Conservation (phyloP, 2,329 filamentous ascomycete genomes). For the Massarina eburnea region DNA sequence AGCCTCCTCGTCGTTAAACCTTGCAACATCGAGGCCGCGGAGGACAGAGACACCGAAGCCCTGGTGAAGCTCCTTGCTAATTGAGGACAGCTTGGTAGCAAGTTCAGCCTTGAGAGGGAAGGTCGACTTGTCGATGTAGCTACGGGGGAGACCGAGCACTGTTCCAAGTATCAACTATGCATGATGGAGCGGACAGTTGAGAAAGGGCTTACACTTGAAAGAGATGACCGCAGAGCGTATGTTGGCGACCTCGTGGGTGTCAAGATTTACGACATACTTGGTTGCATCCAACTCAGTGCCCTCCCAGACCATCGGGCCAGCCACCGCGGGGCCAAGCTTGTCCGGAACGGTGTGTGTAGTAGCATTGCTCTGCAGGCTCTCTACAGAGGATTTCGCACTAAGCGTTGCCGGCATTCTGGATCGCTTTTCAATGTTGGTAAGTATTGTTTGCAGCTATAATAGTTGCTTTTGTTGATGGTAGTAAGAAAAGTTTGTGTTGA, state of each 20-base stretch:
- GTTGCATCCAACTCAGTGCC: constrained; percentile 26
- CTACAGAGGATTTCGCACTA: constrained; percentile 32
- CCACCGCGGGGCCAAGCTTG: constrained; percentile 28
- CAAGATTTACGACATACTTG: constrained; percentile 32
- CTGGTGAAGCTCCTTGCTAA: constrained; percentile 33
- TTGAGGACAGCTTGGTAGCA: constrained; percentile 22
- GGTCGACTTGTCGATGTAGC: constrained; percentile 22
- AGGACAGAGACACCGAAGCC: constrained; percentile 34
- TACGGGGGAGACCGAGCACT: constrained; percentile 23
- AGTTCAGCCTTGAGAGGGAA: constrained; percentile 30
- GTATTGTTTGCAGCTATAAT: not conserved
- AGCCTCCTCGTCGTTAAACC: constrained; percentile 41
- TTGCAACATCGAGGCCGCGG: constrained; percentile 34
- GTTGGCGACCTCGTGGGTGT: constrained; percentile 25
- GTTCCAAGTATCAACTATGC: not conserved
- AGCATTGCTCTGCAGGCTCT: constrained; percentile 32
- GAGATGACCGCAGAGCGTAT: constrained; percentile 36
- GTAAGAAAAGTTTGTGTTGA: not conserved
- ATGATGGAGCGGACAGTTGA: not conserved
- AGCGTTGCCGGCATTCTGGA: constrained; percentile 26
- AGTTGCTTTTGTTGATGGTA: not conserved
- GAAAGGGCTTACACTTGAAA: constrained; percentile 29
- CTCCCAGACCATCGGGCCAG: constrained; percentile 38
- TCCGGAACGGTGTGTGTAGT: constrained; percentile 31
- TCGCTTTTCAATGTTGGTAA: not conserved